Evolutionary conservation across 2,329 filamentous ascomycete species (phyloP).

Genomic region (Curvularia eragrostidis): DNA sequence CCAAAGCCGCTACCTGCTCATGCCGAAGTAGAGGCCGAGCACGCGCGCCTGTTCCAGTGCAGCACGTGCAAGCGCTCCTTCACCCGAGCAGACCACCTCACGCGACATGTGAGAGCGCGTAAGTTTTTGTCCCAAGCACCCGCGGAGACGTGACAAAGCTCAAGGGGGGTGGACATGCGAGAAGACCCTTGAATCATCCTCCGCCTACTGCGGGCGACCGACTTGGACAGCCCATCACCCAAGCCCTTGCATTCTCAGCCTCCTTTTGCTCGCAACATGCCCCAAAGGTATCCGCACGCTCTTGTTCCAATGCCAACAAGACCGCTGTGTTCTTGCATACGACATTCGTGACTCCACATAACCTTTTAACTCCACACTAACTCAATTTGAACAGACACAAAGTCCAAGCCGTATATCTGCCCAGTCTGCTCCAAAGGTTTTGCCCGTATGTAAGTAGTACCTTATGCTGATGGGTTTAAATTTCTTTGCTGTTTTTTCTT

Average conservation of each 20-base stretch:
- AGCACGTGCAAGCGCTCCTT: constrained; percentile 61
- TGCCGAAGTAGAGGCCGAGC: constrained; percentile 28
- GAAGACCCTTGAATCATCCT: background rate
- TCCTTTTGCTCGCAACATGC: background rate
- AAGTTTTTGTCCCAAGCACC: constrained; percentile 20
- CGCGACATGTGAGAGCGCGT: constrained; percentile 61
- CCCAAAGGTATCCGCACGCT: background rate
- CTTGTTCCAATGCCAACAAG: background rate
- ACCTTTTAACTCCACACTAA: constrained; percentile 15
- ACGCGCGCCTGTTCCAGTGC: constrained; percentile 54
- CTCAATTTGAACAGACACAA: constrained; percentile 37
- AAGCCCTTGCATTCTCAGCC: background rate
- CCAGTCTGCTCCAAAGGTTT: constrained; percentile 56
- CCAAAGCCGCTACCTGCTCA: constrained; percentile 17
- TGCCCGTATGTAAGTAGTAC: constrained; percentile 50
- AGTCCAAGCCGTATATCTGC: constrained; percentile 56
- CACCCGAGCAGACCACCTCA: constrained; percentile 60
- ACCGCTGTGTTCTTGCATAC: background rate
- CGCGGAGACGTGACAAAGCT: no score
- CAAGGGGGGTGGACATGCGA: background rate
- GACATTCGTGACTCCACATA: background rate
- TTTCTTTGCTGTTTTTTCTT: background rate
- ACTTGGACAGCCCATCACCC: background rate
- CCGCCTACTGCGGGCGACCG: no score
- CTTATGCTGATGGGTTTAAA: background rate